These are phyloP conservation scores for Paradendryphiella salina DNA, from an alignment of 2,329 filamentous ascomycete genomes.

Conservation along the genomic window DNA sequence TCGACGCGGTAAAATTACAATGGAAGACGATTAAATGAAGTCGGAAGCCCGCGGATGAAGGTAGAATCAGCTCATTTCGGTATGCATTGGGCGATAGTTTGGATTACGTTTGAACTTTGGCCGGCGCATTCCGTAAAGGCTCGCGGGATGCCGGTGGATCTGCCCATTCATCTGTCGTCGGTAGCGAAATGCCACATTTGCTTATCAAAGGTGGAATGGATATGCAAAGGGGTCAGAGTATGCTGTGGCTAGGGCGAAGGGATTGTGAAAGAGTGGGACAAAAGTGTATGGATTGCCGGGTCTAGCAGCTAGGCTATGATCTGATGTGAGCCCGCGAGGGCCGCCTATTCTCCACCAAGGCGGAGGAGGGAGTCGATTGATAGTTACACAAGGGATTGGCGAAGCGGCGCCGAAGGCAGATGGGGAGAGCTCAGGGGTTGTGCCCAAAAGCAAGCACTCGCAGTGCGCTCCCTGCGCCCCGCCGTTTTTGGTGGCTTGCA, in stretches of 20 bases:
- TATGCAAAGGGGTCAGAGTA: background rate
- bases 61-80: background rate
- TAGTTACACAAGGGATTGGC: constrained; percentile 11
- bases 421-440: background rate
- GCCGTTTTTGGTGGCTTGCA: constrained; percentile 13
- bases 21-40: background rate
- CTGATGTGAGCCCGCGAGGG: background rate
- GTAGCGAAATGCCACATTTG: background rate
- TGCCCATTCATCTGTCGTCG: background rate
- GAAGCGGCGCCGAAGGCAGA: constrained; percentile 4
- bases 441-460: constrained; percentile 5
- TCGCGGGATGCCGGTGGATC: background rate
- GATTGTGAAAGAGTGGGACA: background rate
- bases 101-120: background rate
- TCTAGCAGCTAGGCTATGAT: background rate
- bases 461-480: constrained; percentile 1
- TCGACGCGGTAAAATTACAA: background rate
- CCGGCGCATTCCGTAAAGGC: constrained; percentile 8
- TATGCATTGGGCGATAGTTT: constrained; percentile 6
- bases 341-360: background rate
- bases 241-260: background rate
- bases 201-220: constrained; percentile 5
- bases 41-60: background rate
- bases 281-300: background rate
- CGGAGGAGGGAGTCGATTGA: background rate